Percentiles rank a stretch among this genome's conserved stretches.
Conservation (phyloP, 768 basidiomycete genomes). For the Rhodotorula kratochvilovae region DNA sequence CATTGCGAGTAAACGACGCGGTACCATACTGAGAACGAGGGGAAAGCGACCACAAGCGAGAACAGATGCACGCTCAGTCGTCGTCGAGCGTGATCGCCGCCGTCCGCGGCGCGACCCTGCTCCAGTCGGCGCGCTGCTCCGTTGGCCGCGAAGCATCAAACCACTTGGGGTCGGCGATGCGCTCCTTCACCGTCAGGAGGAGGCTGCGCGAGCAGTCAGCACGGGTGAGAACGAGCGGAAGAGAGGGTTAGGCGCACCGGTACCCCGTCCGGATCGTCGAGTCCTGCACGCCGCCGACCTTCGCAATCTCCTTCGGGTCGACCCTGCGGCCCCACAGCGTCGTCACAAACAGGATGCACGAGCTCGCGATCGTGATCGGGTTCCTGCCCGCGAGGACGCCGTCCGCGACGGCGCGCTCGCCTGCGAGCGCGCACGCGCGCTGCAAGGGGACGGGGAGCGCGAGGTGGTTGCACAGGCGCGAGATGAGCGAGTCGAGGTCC, state of each 20-base stretch:
- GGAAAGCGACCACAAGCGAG: too few relatives aligned
- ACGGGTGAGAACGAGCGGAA: too few relatives aligned
- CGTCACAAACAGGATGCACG: constrained; percentile 89
- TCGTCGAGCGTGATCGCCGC: not conserved
- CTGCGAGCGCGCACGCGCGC: constrained; percentile 75
- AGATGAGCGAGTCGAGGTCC: constrained; percentile 65
- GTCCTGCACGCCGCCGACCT: constrained; percentile 89
- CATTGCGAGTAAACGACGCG: too few relatives aligned
- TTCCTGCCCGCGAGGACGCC: constrained; percentile 90
- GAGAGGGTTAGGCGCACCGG: constrained; percentile 47
- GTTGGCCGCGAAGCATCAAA: constrained; percentile 16
- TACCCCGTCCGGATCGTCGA: constrained; percentile 90
- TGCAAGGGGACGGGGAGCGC: constrained; percentile 78
- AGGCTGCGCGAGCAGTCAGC: constrained; percentile 12
- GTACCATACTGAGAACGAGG: too few relatives aligned
- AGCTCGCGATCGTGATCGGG: constrained; percentile 97
- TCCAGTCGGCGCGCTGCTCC: constrained; percentile 22
- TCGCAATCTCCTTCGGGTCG: constrained; percentile 76
- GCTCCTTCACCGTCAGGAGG: constrained; percentile 21
- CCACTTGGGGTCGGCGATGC: constrained; percentile 28
- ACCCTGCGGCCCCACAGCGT: constrained; percentile 70
- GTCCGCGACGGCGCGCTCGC: constrained; percentile 69
- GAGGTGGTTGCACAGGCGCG: constrained; percentile 91
- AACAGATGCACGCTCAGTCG: too few relatives aligned
- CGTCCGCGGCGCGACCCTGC: not conserved